Evolutionary conservation across 176 grass and related monocot species (phyloP).

Genomic region (Triticum timopheevii): DNA sequence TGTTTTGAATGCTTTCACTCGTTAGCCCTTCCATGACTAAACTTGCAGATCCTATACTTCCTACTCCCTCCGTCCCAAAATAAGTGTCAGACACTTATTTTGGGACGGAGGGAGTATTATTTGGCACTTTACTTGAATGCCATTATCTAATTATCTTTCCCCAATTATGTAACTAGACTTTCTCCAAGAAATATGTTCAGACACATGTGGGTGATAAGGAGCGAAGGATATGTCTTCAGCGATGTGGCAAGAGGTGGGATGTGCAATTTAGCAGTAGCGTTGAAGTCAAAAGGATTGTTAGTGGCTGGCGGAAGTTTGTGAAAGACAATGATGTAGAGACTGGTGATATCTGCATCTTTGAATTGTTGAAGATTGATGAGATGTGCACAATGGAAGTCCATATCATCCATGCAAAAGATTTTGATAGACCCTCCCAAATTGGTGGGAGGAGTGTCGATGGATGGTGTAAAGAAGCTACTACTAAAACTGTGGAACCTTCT

Average conservation of each 20-base stretch:
- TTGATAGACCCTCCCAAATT: background rate
- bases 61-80: too few species aligned
- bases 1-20: background rate
- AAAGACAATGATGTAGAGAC: constrained; percentile 7
- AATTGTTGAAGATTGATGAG: constrained; percentile 1
- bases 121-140: background rate
- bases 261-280: background rate
- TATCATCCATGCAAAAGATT: constrained; percentile 12
- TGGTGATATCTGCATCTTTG: constrained; percentile 25
- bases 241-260: background rate
- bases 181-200: constrained; percentile 6
- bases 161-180: constrained; percentile 2
- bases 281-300: background rate
- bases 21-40: background rate
- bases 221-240: background rate
- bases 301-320: constrained; percentile 19
- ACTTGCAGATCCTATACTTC: background rate
- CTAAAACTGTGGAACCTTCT: background rate
- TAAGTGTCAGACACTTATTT: too few species aligned
- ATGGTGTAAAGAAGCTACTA: background rate
- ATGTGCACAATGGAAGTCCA: constrained; percentile 19
- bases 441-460: background rate
- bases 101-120: too few species aligned
- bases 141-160: background rate
- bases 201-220: background rate